Conservation (phyloP, 371 early-diverging fungal species). For the Mucor piriformis region DNA sequence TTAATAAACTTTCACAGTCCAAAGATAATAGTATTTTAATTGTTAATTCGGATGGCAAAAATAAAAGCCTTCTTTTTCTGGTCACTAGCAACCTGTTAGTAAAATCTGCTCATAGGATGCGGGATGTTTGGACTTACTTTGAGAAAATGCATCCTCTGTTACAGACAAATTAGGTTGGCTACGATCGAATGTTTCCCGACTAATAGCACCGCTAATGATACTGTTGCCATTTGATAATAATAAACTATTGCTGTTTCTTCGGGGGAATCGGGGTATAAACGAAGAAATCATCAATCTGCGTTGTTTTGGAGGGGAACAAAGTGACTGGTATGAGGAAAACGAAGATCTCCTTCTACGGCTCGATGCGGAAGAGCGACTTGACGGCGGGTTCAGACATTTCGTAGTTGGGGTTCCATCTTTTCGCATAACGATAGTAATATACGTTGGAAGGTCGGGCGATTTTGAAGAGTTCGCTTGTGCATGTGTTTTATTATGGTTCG, state of each 20-base stretch:
- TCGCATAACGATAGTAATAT: slow-evolving; percentile 25
- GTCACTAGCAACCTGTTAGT: not conserved
- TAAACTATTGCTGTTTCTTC: slow-evolving; percentile 2
- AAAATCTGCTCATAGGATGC: not conserved
- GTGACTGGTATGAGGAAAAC: slow-evolving; percentile 7
- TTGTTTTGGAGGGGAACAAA: slow-evolving; percentile 22
- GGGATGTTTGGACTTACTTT: too few species aligned
- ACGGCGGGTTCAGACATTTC: slow-evolving; percentile 15
- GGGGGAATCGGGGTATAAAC: slow-evolving; percentile 21
- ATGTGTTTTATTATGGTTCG: slow-evolving; percentile 11
- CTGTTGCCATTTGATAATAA: not conserved
- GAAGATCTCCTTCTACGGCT: slow-evolving; percentile 19
- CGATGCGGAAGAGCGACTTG: not conserved
- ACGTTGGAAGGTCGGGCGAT: slow-evolving; percentile 17
- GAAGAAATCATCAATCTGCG: slow-evolving; percentile 19
- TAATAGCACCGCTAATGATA: not conserved
- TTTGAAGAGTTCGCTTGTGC: slow-evolving; percentile 7
- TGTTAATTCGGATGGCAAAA: slow-evolving; percentile 21
- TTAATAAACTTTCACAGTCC: slow-evolving; percentile 14
- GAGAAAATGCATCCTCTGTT: too few species aligned
- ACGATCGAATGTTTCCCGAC: not conserved
- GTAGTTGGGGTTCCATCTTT: slow-evolving; percentile 32
- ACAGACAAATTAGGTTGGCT: too few species aligned
- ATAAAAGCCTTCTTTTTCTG: slow-evolving; percentile 1
- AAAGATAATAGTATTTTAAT: slow-evolving; percentile 14